A percentile compares a stretch with the other conserved stretches of the same genome.
Evolutionary conservation across 2,329 filamentous ascomycete genomes (phyloP).

Genomic region (Exophiala sideris): DNA sequence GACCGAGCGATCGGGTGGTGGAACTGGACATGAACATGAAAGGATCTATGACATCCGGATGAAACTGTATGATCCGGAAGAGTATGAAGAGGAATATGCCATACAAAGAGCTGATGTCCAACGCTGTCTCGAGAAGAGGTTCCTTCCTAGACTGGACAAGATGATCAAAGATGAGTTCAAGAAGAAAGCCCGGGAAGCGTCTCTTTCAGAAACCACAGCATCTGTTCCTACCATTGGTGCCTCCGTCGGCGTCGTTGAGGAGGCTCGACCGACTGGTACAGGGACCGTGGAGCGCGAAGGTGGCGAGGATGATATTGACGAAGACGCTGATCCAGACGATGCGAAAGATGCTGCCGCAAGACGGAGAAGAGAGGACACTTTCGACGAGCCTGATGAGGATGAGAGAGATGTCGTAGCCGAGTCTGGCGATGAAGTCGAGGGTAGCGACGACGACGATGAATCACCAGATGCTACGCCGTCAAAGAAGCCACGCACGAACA

Average conservation of each 20-base stretch:
- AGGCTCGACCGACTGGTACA: constrained; percentile 44
- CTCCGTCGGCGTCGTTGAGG: constrained; percentile 56
- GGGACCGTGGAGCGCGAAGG: constrained; percentile 46
- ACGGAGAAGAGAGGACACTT: constrained; percentile 67
- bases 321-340: constrained; percentile 75
- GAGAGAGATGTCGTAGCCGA: constrained; percentile 65
- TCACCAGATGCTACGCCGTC: not conserved
- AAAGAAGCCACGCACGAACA: constrained; percentile 8
- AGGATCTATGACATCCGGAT: constrained; percentile 83
- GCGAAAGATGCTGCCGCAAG: constrained; percentile 55
- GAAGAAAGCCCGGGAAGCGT: constrained; percentile 66
- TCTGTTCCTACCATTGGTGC: constrained; percentile 74
- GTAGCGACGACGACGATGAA: constrained; percentile 20
- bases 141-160: constrained; percentile 68
- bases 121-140: constrained; percentile 72
- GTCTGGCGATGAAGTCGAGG: constrained; percentile 38
- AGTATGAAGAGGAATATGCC: constrained; percentile 83
- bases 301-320: constrained; percentile 60
- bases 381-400: constrained; percentile 88
- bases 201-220: constrained; percentile 55
- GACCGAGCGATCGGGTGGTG: constrained; percentile 72
- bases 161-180: constrained; percentile 72
- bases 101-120: constrained; percentile 76
- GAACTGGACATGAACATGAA: constrained; percentile 64
- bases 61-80: constrained; percentile 76